Evolutionary conservation across 164 flowering plant species (phyloP), one percentile per base, ranked within the genome.

Genomic region (Echeveria elegans): DNA sequence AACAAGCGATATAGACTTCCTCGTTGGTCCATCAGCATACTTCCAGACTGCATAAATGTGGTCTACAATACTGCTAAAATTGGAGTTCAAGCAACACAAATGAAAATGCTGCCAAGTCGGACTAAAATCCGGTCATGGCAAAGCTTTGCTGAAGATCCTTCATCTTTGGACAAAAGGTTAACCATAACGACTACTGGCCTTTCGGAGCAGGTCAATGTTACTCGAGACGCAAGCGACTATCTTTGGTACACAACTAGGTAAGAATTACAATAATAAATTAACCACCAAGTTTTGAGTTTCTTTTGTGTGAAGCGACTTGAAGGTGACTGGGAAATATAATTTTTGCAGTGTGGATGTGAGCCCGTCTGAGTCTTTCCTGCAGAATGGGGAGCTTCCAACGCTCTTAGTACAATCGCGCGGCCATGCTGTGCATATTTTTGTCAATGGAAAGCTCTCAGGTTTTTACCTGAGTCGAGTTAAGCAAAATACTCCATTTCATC

Each of bases 1-100:
- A 58, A 66, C 28, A 70, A 41, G 74, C 77, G 73, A 31, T 84
- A 79, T 63, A 64, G 43, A 10, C 60, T 82, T 36, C 84, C 85
- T 38, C 81, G 81, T 37, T 84, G 88, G 88, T 84, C 88, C 65
- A 79, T 82, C 38, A 84, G 88, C 82, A 80, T 84, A 43, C 85
- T 84, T 71, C 84, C 88, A 1, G 85, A 84, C 69, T 82, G 85
- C 75, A 76, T 64, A 64, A 78, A 67, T 64, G 82, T 67, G 19
- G 77, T 69, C 15, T 84, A 74, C 53, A 84, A 84, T 66, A 84
- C 85, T 50, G 88, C 85, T n/a, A 64, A 63, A 62, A 75, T 84
- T 48, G 69, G 77, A 48, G 72, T 30, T 64, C 73, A 74, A 61
- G 56, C 72, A 34, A 61, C 78, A n/a, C 53, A 61, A 31, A 52